These are phyloP conservation scores for Pseudocohnilembus persalinus DNA, from an alignment of 169 alveolate species.

Conservation along the genomic window DNA sequence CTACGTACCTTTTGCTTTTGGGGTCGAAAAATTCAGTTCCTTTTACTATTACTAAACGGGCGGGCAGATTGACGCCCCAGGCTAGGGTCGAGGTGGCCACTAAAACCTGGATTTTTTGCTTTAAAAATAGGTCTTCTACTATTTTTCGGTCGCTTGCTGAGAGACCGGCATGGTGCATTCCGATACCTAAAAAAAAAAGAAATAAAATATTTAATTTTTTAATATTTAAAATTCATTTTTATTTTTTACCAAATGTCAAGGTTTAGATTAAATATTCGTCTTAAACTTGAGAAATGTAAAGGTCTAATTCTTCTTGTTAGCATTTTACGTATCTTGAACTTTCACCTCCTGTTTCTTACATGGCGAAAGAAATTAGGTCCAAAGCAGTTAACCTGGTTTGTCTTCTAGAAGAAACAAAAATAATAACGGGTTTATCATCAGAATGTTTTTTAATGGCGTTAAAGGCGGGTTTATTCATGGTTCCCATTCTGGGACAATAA, in stretches of 20 bases:
- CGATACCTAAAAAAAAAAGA: slow-evolving; percentile 70
- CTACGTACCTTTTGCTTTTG: slow-evolving; percentile 89
- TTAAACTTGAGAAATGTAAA: slow-evolving; percentile 48
- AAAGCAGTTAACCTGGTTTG: slow-evolving; percentile 98
- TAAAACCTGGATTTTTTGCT: slow-evolving; percentile 92
- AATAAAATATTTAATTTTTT: slow-evolving; percentile 45
- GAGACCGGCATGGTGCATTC: slow-evolving; percentile 98
- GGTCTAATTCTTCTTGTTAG: slow-evolving; percentile 25
- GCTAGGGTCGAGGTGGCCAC: slow-evolving; percentile 89
- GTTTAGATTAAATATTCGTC: slow-evolving; percentile 90
- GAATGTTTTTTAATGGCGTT: slow-evolving; percentile 92
- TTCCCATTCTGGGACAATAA: slow-evolving; percentile 97
- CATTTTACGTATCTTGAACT: slow-evolving; percentile 29
- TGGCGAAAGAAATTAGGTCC: slow-evolving; percentile 79
- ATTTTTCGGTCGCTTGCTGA: slow-evolving; percentile 93
- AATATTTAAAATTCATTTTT: slow-evolving; percentile 3
- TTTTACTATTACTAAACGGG: slow-evolving; percentile 97
- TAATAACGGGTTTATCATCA: slow-evolving; percentile 92
- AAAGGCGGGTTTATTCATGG: slow-evolving; percentile 96
- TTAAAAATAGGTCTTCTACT: slow-evolving; percentile 95
- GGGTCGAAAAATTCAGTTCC: slow-evolving; percentile 96
- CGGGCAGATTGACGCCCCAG: slow-evolving; percentile 96
- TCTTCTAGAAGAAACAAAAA: slow-evolving; percentile 97
- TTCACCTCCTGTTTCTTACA: slow-evolving; percentile 59
- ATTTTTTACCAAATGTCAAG: slow-evolving; percentile 85